Evolutionary conservation across 2,329 filamentous ascomycete species (phyloP), one percentile per base, ranked within the genome.

Genomic region (Rutstroemia sp.): DNA sequence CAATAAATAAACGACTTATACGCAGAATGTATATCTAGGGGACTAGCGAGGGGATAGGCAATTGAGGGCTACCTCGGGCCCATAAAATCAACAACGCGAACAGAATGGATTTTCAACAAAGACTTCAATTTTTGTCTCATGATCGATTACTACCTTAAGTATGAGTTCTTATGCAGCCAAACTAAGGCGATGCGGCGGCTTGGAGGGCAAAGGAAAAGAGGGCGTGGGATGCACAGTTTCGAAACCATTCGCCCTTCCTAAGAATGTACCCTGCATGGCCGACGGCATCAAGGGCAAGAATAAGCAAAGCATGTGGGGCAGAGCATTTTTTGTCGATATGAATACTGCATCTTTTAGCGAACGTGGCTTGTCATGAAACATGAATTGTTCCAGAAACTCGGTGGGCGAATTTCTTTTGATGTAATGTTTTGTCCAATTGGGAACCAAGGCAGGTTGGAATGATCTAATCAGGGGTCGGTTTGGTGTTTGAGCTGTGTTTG

Each of bases 171-270:
- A 12, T 25, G 19, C 12, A 21, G 3, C 5, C 19, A 27, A 12
- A 12, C 12, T 34, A 12, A 34, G 12, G 30, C 30, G 10, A 27
- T 49, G 42, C 21, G 42, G 42, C 48, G 25, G 12, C 9, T 57
- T 39, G 23, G 55, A 55, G 58, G 51, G 58, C 55, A 49, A 59
- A 59, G 12, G 9, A 34, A 10, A 6, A 41, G 47, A 54, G 58
- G 59, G 59, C 58, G 39, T 51, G 8, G 48, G 12, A 2, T 48
- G 46, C 45, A 25, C 37, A 48, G 47, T 50, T 56, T 60, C 49
- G 48, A 42, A 52, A 56, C 34, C 50, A 46, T 60, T 54, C 49
- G 59, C 58, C 58, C 57, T 57, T 48, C 27, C 52, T 14, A 8
- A 8, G 34, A 38, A 34, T 1, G 9, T 21, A 38, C 14, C 23